A percentile compares a stretch with the other conserved stretches of the same genome.
phyloP scores from a whole-genome alignment of 2,329 filamentous ascomycete genomes.

The Ophiostoma pallidulum region DNA sequence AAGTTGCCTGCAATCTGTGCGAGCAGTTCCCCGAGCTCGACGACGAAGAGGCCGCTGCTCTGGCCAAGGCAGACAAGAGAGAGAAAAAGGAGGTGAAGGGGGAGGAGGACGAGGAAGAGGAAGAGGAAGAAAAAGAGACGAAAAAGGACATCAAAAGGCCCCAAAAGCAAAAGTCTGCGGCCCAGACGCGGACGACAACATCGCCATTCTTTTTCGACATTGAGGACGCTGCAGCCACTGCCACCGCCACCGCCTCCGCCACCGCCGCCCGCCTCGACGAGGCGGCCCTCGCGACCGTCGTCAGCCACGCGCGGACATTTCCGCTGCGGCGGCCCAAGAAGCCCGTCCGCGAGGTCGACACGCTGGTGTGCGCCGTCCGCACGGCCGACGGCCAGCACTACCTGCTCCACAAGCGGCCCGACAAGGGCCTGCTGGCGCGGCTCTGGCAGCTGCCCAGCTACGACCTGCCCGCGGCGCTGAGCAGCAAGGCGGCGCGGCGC shows the following conservation, averaged over 20 bases:
- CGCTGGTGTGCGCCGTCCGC: conserved; percentile 43
- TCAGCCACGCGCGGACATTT: conserved; percentile 40
- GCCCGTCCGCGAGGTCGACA: conserved; percentile 41
- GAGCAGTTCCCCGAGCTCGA: conserved; percentile 33
- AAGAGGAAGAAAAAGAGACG: background rate
- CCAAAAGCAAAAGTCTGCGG: too few species aligned
- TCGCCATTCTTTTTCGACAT: conserved; percentile 27
- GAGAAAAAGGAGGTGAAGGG: background rate
- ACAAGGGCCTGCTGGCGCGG: conserved; percentile 44
- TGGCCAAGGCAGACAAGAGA: conserved; percentile 2
- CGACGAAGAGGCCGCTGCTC: conserved; percentile 16
- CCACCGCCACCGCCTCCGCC: background rate
- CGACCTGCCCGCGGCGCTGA: conserved; percentile 3
- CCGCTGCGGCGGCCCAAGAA: conserved; percentile 44
- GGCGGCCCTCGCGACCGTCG: conserved; percentile 22
- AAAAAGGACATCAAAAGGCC: background rate
- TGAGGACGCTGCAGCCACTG: conserved; percentile 11
- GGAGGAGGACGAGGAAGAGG: background rate
- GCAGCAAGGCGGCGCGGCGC: background rate
- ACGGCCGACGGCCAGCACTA: conserved; percentile 21
- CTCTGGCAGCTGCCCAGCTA: conserved; percentile 48
- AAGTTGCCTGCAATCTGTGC: conserved; percentile 42
- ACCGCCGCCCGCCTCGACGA: background rate
- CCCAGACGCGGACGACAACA: conserved; percentile 24
- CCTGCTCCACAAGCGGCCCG: conserved; percentile 41